A percentile compares a stretch with the other conserved stretches of the same genome.
phyloP scores from a whole-genome alignment of 1,284 basidiomycete species.

The Meripilus lineatus region DNA sequence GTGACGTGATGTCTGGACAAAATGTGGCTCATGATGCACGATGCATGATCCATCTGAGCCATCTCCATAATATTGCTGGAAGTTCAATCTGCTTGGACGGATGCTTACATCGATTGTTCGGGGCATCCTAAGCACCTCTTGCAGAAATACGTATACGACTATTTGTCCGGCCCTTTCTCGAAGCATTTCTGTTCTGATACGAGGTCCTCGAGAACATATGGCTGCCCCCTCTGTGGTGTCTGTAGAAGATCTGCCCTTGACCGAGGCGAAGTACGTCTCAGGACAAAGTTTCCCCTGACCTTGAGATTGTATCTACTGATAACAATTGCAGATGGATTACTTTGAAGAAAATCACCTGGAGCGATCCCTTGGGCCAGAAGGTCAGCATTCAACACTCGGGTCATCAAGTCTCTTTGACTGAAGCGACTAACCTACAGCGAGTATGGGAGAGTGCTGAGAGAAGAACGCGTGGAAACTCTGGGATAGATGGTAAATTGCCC shows the following conservation, averaged over 20 bases:
- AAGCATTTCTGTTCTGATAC: too few species aligned
- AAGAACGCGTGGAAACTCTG: slow-evolving; percentile 66
- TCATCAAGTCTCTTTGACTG: background rate
- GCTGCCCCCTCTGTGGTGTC: slow-evolving; percentile 29
- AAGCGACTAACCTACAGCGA: slow-evolving; percentile 46
- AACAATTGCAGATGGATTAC: slow-evolving; percentile 61
- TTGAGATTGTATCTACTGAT: slow-evolving; percentile 9
- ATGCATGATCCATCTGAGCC: too few species aligned
- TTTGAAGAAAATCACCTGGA: slow-evolving; percentile 69
- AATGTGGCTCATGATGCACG: too few species aligned
- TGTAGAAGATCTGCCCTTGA: slow-evolving; percentile 42
- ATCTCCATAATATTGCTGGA: too few species aligned
- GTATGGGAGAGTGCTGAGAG: slow-evolving; percentile 85
- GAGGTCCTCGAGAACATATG: too few species aligned
- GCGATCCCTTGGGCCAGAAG: slow-evolving; percentile 70
- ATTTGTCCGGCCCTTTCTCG: too few species aligned
- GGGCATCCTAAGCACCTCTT: too few species aligned
- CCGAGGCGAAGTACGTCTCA: slow-evolving; percentile 48
- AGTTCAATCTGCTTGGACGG: too few species aligned
- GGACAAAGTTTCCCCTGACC: slow-evolving; percentile 6
- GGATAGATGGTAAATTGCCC: slow-evolving; percentile 65
- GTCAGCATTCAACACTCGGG: slow-evolving; percentile 31
- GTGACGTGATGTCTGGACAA: too few species aligned
- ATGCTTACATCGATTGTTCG: too few species aligned
- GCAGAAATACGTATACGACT: too few species aligned